Base-by-base conservation (phyloP, 2,329 filamentous ascomycete species). In the Scopulariopsis brevicaulis region DNA sequence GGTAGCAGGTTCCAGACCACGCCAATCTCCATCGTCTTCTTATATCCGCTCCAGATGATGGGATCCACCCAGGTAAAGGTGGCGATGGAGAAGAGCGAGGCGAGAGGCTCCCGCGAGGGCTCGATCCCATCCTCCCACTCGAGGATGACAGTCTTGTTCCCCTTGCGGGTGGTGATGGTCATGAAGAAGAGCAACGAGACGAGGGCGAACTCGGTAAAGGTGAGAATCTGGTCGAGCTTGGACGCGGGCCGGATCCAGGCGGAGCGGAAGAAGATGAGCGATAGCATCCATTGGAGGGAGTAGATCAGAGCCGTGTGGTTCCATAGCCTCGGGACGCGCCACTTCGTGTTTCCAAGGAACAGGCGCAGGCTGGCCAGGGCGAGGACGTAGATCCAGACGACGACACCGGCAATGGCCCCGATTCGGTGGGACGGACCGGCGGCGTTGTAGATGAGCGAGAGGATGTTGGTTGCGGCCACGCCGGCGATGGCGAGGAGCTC, bases 1-100 rank as follows among this genome's bases (percentile, higher is more conserved):
- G 90, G 84, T 20, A 90, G 74, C 60, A 99, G 73, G 66, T 97
- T 96, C 94, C 94, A 99, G 3, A 99, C 90, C 69, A 92, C 85
- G 32, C 83, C 73, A 63, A 97, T 81, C 66, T 95, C 90, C 61
- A 95, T 80, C 0, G 91, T 84, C 68, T 90, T 85, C 68, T 84
- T 87, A 77, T 92, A 97, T 15, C 94, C 94, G 64, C 87, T 85
- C 84, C 86, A 91, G 51, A 99, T 86, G 63, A 99, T 87, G 1
- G 85, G 74, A 70, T 97, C 92, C 22, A 96, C 84, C 94, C 94
- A 99, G 22, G 83, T 77, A 69, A 96, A 99, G 2, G 90, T 94
- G 24, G 85, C 85, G 52, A 95, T 77, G 2, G 94, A 97, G 61
- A 97, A 83, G 7, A 97, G 73, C 68, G 93, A 97, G 1, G 94